Evolutionary conservation across 2,329 filamentous ascomycete species (phyloP), one percentile per base, ranked within the genome.

Genomic region (Monilinia fructicola): DNA sequence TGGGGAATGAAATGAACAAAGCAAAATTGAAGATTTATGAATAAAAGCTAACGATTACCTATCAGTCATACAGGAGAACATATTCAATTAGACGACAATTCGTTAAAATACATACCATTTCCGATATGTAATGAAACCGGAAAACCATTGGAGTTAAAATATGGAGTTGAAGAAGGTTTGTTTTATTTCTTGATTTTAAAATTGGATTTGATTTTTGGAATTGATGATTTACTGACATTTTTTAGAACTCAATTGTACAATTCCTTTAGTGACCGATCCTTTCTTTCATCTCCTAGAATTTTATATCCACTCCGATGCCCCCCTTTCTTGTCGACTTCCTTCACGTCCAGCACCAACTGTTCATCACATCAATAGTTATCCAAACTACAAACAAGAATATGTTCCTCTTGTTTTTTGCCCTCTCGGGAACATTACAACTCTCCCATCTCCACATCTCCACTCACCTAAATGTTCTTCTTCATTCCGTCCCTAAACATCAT

Each of bases 231-330:
- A 54, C 26, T 64, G 3, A 64, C 28, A 18, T 6, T 35, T 50
- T 40, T 81, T 79, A 79, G 93, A 96, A 77, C 79, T 92, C 72
- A 94, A 94, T 81, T 95, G 91, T 82, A 95, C 91, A 65, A 88
- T 95, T 73, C 82, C 89, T 75, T 85, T 91, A 79, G 83, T 94
- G 73, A 84, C 85, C 74, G 91, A 94, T 77, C 85, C 90, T 52
- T 90, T 93, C 83, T 95, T 92, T 83, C 91, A 95, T 79, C 85
- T 94, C 62, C 89, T 94, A 81, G 91, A 98, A 81, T 98, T 97
- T 84, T 98, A 98, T 84, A 89, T 98, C 78, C 95, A 98, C 83
- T 93, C 90, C 81, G 95, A 99, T 79, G 93, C 93, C 23, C 95
- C 95, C 12, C 84, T 98, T 60, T 88, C 92, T 65, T 99, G 95